These are phyloP conservation scores for Ramaria rubella DNA, from an alignment of 768 basidiomycete genomes.

Conservation along the genomic window DNA sequence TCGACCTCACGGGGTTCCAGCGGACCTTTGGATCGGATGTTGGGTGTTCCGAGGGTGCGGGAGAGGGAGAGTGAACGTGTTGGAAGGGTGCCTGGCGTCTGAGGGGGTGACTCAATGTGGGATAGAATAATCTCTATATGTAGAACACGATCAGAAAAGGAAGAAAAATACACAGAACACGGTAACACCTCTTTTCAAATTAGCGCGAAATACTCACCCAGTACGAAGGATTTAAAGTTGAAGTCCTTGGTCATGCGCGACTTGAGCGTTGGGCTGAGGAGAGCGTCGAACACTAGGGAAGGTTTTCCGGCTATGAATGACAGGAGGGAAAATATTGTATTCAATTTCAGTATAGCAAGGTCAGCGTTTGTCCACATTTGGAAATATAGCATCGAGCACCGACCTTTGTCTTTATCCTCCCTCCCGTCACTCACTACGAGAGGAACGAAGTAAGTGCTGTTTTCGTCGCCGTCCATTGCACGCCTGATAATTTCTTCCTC, in stretches of 20 bases:
- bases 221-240: conserved; percentile 62
- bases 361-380: no score
- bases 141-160: background rate
- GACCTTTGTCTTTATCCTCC: conserved; percentile 66
- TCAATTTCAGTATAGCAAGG: conserved; percentile 4
- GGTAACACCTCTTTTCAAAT: background rate
- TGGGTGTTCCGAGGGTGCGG: conserved; percentile 63
- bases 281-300: conserved; percentile 66
- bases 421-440: conserved; percentile 61
- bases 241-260: conserved; percentile 51
- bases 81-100: conserved; percentile 55
- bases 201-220: conserved; percentile 40
- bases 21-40: conserved; percentile 72
- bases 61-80: conserved; percentile 44
- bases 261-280: conserved; percentile 56
- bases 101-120: conserved; percentile 45
- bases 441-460: conserved; percentile 56
- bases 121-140: conserved; percentile 35
- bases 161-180: background rate
- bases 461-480: conserved; percentile 45
- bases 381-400: conserved; percentile 11
- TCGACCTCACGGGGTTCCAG: conserved; percentile 38
- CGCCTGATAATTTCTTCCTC: conserved; percentile 51
- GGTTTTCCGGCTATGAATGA: conserved; percentile 53
- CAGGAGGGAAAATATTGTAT: background rate